Percentiles rank a stretch among this genome's conserved stretches.
phyloP scores from a whole-genome alignment of 2,329 filamentous ascomycete genomes.

The Talaromyces sp. region DNA sequence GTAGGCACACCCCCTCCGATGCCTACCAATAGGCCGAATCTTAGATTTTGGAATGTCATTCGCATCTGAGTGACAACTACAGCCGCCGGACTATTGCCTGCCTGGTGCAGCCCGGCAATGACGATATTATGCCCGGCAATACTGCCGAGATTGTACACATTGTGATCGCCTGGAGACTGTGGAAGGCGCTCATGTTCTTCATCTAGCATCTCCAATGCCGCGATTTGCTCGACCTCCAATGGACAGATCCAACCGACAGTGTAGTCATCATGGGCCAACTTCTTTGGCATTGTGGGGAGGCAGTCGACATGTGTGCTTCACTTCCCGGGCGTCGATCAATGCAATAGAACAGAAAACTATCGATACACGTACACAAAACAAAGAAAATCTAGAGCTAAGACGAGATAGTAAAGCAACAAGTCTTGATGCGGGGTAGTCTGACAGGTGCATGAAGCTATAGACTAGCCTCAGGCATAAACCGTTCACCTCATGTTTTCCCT shows the following conservation, averaged over 20 bases:
- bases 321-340: too few relatives aligned
- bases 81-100: slow-evolving; percentile 11
- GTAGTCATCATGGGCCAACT: slow-evolving; percentile 14
- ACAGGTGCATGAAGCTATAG: too few relatives aligned
- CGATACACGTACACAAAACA: too few relatives aligned
- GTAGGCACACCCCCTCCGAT: slow-evolving; percentile 15
- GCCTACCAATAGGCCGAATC: slow-evolving; percentile 13
- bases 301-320: too few relatives aligned
- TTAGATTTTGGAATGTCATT: slow-evolving; percentile 10
- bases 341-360: too few relatives aligned
- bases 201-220: slow-evolving; percentile 21
- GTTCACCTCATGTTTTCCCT: too few relatives aligned
- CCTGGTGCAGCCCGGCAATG: neutral
- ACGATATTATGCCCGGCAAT: slow-evolving; percentile 15
- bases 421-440: too few relatives aligned
- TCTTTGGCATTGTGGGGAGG: neutral
- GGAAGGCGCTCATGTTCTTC: slow-evolving; percentile 9
- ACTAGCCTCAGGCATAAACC: too few relatives aligned
- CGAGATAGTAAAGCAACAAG: too few relatives aligned
- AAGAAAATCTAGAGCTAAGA: too few relatives aligned
- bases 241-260: slow-evolving; percentile 25
- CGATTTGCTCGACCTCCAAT: slow-evolving; percentile 20
- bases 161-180: slow-evolving; percentile 4
- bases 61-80: slow-evolving; percentile 12
- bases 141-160: slow-evolving; percentile 11